Conservation (phyloP, 208 protist species). For the Acanthamoeba castellanii region DNA sequence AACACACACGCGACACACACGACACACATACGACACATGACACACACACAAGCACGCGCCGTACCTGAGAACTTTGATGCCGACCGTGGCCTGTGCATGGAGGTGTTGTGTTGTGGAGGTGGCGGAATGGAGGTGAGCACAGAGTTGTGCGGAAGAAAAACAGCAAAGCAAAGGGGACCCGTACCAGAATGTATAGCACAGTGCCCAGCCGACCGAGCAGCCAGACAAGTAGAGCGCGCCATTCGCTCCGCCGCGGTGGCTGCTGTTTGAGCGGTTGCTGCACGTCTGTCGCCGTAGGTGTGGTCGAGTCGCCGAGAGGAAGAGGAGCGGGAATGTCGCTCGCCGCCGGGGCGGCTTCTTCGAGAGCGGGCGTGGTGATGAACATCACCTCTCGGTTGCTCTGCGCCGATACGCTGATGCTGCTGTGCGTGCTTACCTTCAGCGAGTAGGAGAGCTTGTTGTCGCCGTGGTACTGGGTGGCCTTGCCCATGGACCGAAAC, state of each 20-base stretch:
- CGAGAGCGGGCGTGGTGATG: neutral
- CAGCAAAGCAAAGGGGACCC: too few species aligned
- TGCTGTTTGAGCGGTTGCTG: neutral
- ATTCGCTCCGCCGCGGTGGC: neutral
- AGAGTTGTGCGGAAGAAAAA: too few species aligned
- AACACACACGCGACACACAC: too few species aligned
- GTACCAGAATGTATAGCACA: neutral
- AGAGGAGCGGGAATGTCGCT: neutral
- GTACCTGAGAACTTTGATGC: neutral
- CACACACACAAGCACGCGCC: too few species aligned
- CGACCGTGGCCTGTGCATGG: neutral
- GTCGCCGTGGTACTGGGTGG: conserved; percentile 21
- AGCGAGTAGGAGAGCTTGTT: conserved; percentile 52
- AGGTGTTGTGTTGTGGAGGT: too few species aligned
- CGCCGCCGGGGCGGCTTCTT: neutral
- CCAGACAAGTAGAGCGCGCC: neutral
- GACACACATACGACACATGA: too few species aligned
- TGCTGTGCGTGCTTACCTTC: conserved; percentile 7
- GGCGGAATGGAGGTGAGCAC: neutral
- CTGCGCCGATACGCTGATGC: neutral
- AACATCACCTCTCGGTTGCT: neutral
- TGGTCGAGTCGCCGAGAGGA: neutral
- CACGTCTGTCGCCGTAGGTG: neutral
- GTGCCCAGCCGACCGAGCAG: neutral
- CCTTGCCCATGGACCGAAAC: conserved; percentile 33